These are phyloP conservation scores for Triticum urartu DNA, from an alignment of 176 grass and related monocot genomes.

Conservation along the genomic window DNA sequence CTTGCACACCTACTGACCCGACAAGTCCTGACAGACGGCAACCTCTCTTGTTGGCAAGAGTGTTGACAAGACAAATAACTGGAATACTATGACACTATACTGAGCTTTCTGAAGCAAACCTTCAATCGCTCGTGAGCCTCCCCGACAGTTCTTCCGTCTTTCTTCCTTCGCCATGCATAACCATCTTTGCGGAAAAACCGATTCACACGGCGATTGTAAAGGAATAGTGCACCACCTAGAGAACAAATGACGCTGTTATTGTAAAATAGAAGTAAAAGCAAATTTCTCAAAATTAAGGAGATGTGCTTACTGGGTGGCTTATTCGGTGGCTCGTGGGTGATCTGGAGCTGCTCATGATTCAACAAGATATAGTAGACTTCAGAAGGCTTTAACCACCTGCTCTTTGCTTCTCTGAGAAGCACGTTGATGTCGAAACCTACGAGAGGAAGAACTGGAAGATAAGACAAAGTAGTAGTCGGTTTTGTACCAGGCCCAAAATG, in stretches of 20 bases:
- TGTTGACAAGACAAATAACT: conserved; percentile 20
- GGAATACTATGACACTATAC: conserved; percentile 9
- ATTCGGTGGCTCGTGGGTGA: conserved; percentile 61
- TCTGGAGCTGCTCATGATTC: conserved; percentile 70
- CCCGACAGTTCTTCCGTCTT: conserved; percentile 81
- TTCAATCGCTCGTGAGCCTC: conserved; percentile 95
- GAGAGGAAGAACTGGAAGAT: neutral
- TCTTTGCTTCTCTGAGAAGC: conserved; percentile 69
- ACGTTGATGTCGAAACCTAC: conserved; percentile 84
- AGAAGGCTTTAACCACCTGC: conserved; percentile 85
- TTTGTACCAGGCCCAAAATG: neutral
- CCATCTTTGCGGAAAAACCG: conserved; percentile 96
- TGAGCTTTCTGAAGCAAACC: conserved; percentile 48
- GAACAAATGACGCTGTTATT: conserved; percentile 16
- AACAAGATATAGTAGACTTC: conserved; percentile 87
- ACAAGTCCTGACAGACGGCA: conserved; percentile 7
- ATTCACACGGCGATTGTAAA: conserved; percentile 87
- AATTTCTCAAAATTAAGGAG: conserved; percentile 8
- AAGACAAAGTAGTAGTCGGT: neutral
- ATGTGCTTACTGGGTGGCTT: conserved; percentile 67
- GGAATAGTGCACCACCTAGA: conserved; percentile 91
- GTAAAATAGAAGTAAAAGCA: neutral
- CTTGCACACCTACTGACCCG: neutral
- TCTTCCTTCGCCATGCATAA: conserved; percentile 91
- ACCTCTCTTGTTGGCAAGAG: neutral